Base-by-base conservation (phyloP, 495 filamentous ascomycete species). In the Xylaria telfairii region DNA sequence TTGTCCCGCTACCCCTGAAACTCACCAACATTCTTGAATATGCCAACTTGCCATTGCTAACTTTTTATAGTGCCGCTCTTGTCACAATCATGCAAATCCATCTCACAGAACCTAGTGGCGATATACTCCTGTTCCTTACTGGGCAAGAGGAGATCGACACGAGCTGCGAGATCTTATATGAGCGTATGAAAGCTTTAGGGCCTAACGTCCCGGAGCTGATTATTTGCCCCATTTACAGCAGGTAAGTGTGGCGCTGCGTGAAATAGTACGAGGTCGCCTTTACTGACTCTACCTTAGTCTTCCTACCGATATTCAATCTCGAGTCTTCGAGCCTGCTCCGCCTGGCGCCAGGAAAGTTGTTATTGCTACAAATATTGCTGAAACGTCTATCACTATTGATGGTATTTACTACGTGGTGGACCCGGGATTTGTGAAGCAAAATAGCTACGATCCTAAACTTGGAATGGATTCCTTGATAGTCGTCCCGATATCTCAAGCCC, bases 101-200 rank as follows among this genome's bases (percentile, higher is more conserved):
- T 81, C 84, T 99, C 37, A 93, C 90, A 19, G 96, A 99, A 73
- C 92, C 93, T 0, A 84, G 87, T 26, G 96, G 96, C 76, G 96
- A 98, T 78, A 98, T 99, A 68, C 83, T 99, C 17, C 82, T 99
- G 19, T 99, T 99, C 83, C 85, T 99, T 74, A 99, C 96, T 0
- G 96, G 96, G 15, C 94, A 97, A 77, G 96, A 98, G 82, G 96
- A 99, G 84, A 99, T 99, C 73, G 96, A 99, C 74, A 97, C 94
- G 0, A 88, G 90, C 37, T 97, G 93, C 75, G 96, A 98, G 81
- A 91, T 98, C 64, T 77, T 99, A 17, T 95, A 89, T 77, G 96
- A 99, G 75, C 89, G 96, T 34, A 98, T 98, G 96, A 98, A 98
- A 79, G 93, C 93, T 9, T 81, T 99, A 17, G 96, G 96, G 0